Evolutionary conservation across 192 early-diverging fungal species (phyloP).

Genomic region (Diversispora epigaea): DNA sequence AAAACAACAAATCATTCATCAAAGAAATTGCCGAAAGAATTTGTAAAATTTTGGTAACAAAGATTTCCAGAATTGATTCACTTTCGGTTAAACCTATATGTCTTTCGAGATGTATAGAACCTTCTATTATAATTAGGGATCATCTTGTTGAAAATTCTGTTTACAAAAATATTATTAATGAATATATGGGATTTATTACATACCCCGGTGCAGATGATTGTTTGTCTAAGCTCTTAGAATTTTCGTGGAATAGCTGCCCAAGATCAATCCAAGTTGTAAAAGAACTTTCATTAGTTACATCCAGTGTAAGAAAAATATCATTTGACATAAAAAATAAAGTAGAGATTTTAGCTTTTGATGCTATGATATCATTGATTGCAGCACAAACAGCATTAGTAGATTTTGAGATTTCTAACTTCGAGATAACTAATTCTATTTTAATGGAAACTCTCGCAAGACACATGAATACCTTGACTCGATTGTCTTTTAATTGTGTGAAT

Average conservation of each 20-base stretch:
- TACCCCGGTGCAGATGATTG: neutral
- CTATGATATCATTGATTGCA: neutral
- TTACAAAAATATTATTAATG: neutral
- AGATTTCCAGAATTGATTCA: conserved; percentile 12
- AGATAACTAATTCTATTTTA: neutral
- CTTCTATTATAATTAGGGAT: neutral
- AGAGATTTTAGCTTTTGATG: neutral
- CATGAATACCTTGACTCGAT: neutral
- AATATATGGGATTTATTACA: neutral
- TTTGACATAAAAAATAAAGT: neutral
- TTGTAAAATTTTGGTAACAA: neutral
- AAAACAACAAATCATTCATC: neutral
- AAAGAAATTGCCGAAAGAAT: neutral
- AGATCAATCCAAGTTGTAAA: neutral
- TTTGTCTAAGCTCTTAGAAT: neutral
- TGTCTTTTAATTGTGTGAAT: neutral
- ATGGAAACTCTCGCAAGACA: neutral
- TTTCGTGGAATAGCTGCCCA: neutral
- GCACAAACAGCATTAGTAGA: neutral
- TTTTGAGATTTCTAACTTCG: neutral
- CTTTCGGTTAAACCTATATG: neutral
- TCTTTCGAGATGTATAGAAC: neutral
- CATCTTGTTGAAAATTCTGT: neutral
- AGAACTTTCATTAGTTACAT: neutral
- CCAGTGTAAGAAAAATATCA: neutral